phyloP scores from a whole-genome alignment of 345 rosid genomes.

The Brassica rapa region DNA sequence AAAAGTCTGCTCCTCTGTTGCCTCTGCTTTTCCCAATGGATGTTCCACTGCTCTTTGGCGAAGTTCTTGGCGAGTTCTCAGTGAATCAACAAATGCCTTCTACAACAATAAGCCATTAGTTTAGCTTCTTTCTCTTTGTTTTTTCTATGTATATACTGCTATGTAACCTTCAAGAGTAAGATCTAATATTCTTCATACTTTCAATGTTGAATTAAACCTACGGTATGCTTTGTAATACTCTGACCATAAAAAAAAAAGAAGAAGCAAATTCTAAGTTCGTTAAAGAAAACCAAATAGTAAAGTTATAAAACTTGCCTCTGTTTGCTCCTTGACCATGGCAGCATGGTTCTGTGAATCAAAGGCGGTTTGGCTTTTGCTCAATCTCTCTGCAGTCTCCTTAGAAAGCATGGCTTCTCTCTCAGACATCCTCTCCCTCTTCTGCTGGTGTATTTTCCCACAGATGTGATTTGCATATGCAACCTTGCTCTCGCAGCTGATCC shows the following conservation, averaged over 20 bases:
- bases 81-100: not conserved
- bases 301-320: conserved; percentile 26
- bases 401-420: conserved; percentile 7
- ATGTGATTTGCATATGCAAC: conserved; percentile 29
- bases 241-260: not conserved
- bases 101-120: not conserved
- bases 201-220: not conserved
- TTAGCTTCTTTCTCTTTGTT: conserved; percentile 9
- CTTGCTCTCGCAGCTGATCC: conserved; percentile 27
- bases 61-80: not conserved
- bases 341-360: conserved; percentile 2
- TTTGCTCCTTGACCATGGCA: conserved; percentile 18
- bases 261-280: not conserved
- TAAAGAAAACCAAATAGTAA: not conserved
- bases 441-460: conserved; percentile 25
- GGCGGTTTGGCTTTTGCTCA: not conserved
- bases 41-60: not conserved
- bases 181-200: not conserved
- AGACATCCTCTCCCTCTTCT: not conserved
- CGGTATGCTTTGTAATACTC: not conserved
- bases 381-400: conserved; percentile 17
- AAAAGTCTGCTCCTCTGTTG: not conserved
- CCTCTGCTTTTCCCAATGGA: not conserved
- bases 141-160: not conserved
- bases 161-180: not conserved